phyloP scores from a whole-genome alignment of 2,329 filamentous ascomycete species.

The Colletotrichum aenigma region DNA sequence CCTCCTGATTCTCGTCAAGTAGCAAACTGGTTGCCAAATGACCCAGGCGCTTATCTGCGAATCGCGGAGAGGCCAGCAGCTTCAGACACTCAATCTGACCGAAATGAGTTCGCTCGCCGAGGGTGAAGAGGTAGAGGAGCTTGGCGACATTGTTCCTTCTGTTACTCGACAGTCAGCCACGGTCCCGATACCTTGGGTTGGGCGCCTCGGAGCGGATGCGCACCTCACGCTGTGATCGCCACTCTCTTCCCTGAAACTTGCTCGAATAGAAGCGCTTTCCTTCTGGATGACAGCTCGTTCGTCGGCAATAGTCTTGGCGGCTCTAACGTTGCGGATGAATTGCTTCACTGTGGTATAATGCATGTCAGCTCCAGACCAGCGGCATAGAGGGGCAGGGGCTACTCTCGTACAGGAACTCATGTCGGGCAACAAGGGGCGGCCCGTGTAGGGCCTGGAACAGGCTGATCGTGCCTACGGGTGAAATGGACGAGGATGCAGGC shows the following conservation, averaged over 20 bases:
- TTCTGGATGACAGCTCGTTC: conserved; percentile 98
- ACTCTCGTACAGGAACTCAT: conserved; percentile 43
- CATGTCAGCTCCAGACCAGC: background rate
- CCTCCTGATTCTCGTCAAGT: conserved; percentile 98
- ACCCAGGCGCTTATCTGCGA: conserved; percentile 95
- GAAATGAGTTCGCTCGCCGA: conserved; percentile 97
- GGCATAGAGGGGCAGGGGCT: background rate
- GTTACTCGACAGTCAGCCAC: conserved; percentile 19
- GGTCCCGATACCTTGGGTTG: background rate
- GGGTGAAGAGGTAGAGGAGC: conserved; percentile 95
- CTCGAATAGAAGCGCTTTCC: conserved; percentile 95
- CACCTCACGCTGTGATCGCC: conserved; percentile 90
- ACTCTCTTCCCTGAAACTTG: conserved; percentile 97
- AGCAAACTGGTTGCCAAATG: conserved; percentile 96
- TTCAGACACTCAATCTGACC: conserved; percentile 99
- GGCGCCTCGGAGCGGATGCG: conserved; percentile 31
- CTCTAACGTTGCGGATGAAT: conserved; percentile 98
- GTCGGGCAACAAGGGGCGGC: conserved; percentile 24
- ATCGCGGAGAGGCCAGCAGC: conserved; percentile 92
- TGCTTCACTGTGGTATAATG: conserved; percentile 78
- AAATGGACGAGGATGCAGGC: background rate
- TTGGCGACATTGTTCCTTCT: conserved; percentile 99
- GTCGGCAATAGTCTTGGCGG: conserved; percentile 98
- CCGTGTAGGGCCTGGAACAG: conserved; percentile 18
- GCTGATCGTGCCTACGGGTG: background rate